These are phyloP conservation scores for Candida sonorensis DNA, from an alignment of 805 yeast species.

Conservation along the genomic window DNA sequence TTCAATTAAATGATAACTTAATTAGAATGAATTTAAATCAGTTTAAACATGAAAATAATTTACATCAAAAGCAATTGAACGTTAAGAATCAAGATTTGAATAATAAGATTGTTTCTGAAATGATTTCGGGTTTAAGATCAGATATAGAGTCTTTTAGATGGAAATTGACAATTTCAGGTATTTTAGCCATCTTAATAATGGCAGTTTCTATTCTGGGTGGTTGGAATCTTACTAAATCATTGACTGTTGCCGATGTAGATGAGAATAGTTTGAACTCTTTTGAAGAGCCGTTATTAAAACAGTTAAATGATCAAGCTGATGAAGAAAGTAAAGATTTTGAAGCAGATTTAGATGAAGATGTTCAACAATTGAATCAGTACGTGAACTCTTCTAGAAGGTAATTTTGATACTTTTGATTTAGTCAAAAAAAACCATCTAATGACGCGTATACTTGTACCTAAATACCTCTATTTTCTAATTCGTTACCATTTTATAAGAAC, in stretches of 20 bases:
- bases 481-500: too few relatives aligned
- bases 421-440: too few relatives aligned
- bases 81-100: constrained; percentile 73
- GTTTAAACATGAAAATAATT: constrained; percentile 77
- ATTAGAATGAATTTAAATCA: constrained; percentile 75
- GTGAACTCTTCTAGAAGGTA: constrained; percentile 1
- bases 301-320: constrained; percentile 45
- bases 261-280: too few relatives aligned
- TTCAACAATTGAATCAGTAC: constrained; percentile 9
- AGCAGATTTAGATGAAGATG: constrained; percentile 42
- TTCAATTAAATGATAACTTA: constrained; percentile 61
- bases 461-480: too few relatives aligned
- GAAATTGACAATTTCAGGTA: constrained; percentile 87
- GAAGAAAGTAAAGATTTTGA: constrained; percentile 48
- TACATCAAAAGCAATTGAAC: constrained; percentile 61
- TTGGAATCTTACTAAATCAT: constrained; percentile 29
- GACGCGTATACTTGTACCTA: too few relatives aligned
- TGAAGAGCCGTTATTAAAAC: constrained; percentile 26
- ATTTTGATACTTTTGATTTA: background rate
- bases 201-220: constrained; percentile 59
- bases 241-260: constrained; percentile 21
- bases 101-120: constrained; percentile 75
- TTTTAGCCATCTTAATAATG: constrained; percentile 63
- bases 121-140: constrained; percentile 74
- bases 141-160: constrained; percentile 87